Percentiles rank a stretch among this genome's conserved stretches.
These are phyloP conservation scores for Candida freyschussii DNA, from an alignment of 1,139 yeast genomes.

Conservation along the genomic window DNA sequence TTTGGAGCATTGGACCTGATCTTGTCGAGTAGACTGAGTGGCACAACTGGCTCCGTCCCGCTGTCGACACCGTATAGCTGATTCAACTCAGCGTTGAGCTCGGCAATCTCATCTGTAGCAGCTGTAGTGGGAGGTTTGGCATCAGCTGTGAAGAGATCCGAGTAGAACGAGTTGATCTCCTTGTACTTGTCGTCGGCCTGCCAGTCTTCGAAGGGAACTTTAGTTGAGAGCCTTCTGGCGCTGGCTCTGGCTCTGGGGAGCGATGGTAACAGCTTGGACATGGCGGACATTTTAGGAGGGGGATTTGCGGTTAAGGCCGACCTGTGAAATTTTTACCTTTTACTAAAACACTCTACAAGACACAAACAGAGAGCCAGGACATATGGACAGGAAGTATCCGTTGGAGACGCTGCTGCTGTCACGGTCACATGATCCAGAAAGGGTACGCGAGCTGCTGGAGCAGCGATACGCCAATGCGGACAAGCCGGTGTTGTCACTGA, in stretches of 20 bases:
- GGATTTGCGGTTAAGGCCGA: too few relatives aligned
- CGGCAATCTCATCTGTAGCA: conserved; percentile 18
- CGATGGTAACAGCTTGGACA: too few relatives aligned
- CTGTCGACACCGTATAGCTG: conserved; percentile 22
- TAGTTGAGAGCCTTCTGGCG: not conserved
- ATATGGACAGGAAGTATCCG: conserved; percentile 25
- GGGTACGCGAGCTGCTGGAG: conserved; percentile 45
- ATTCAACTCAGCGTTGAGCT: conserved; percentile 23
- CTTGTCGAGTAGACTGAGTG: conserved; percentile 3
- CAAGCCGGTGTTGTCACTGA: conserved; percentile 50
- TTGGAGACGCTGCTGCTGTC: conserved; percentile 37
- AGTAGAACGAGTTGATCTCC: conserved; percentile 22
- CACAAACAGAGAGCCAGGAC: too few relatives aligned
- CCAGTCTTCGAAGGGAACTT: conserved; percentile 8
- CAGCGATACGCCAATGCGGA: conserved; percentile 46
- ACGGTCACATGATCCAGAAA: conserved; percentile 40
- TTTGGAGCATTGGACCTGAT: conserved; percentile 11
- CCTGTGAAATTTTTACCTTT: too few relatives aligned
- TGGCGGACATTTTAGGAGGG: too few relatives aligned
- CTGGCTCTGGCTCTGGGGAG: too few relatives aligned
- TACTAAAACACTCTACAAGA: not conserved
- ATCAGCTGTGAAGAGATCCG: conserved; percentile 20
- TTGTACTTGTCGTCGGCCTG: conserved; percentile 17
- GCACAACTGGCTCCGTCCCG: conserved; percentile 1
- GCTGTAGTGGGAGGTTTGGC: not conserved